Conservation (phyloP, 2,329 filamentous ascomycete genomes). For the Trichoderma koningii region DNA sequence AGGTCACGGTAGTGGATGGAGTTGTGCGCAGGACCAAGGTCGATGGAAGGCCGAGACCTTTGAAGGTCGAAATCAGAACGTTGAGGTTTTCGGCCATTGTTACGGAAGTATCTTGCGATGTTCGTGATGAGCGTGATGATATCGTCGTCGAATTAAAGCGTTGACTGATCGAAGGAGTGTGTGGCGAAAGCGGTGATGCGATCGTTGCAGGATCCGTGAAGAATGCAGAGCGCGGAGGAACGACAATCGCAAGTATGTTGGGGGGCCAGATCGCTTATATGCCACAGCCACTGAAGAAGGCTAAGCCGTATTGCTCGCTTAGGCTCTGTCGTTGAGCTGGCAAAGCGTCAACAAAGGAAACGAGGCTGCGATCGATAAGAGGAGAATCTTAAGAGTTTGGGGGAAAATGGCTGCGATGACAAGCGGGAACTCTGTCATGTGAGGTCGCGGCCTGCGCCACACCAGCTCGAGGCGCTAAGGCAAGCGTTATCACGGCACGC, state of each 20-base stretch:
- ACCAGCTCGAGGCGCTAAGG: not conserved
- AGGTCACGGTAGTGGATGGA: constrained; percentile 63
- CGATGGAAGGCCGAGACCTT: constrained; percentile 78
- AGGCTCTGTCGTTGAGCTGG: not conserved
- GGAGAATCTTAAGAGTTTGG: not conserved
- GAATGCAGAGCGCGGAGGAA: not conserved
- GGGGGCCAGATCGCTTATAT: not conserved
- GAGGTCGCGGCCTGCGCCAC: constrained; percentile 25
- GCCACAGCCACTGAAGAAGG: not conserved
- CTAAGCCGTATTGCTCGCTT: too few species aligned
- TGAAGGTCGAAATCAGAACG: constrained; percentile 81
- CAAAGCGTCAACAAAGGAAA: not conserved
- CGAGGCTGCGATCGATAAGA: not conserved
- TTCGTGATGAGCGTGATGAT: not conserved
- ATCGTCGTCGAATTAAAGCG: too few species aligned
- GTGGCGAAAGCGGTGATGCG: constrained; percentile 12
- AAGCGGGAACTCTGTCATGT: constrained; percentile 14
- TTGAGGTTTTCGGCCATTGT: constrained; percentile 56
- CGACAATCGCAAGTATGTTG: not conserved
- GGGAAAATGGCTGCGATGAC: not conserved
- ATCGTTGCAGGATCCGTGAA: not conserved
- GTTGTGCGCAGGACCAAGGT: constrained; percentile 77
- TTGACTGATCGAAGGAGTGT: too few species aligned
- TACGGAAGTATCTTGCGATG: not conserved
- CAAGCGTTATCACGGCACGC: constrained; percentile 35